Conservation (phyloP, 164 flowering plant species). For the Dillenia suffruticosa region DNA sequence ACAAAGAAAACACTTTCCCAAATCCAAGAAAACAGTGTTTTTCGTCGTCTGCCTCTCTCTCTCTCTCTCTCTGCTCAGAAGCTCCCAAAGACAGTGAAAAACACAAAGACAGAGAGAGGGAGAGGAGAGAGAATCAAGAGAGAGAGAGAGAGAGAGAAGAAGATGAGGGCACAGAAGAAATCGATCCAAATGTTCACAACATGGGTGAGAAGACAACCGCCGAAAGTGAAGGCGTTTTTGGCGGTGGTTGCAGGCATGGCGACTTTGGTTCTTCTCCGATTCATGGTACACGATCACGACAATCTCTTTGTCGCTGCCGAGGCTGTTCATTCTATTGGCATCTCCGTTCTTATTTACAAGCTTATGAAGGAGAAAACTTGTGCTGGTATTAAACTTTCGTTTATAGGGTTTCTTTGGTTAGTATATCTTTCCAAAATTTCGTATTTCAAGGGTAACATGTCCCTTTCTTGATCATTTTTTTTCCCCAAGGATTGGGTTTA, state of each 20-base stretch:
- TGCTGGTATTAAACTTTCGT: constrained; percentile 37
- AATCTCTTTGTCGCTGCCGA: constrained; percentile 76
- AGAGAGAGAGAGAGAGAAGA: neutral
- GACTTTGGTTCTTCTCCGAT: constrained; percentile 52
- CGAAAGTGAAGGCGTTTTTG: constrained; percentile 68
- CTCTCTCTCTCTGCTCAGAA: too few species aligned
- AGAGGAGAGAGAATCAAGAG: constrained; percentile 1
- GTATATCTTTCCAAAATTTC: too few species aligned
- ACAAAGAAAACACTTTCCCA: too few species aligned
- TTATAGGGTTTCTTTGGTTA: too few species aligned
- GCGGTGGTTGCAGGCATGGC: constrained; percentile 68
- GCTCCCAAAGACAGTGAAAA: neutral
- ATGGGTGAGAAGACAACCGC: constrained; percentile 70
- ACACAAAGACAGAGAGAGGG: neutral
- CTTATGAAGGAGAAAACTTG: constrained; percentile 76
- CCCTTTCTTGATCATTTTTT: too few species aligned
- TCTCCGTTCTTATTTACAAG: constrained; percentile 60
- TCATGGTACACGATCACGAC: constrained; percentile 68
- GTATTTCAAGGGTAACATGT: too few species aligned
- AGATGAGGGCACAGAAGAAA: constrained; percentile 45
- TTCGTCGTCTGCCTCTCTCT: too few species aligned
- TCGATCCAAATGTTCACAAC: constrained; percentile 54
- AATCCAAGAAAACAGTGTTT: too few species aligned
- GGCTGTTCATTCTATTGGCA: constrained; percentile 67
- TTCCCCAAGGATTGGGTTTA: too few species aligned